Base-by-base conservation (phyloP, 768 basidiomycete species). In the Kwoniella dejecticola region DNA sequence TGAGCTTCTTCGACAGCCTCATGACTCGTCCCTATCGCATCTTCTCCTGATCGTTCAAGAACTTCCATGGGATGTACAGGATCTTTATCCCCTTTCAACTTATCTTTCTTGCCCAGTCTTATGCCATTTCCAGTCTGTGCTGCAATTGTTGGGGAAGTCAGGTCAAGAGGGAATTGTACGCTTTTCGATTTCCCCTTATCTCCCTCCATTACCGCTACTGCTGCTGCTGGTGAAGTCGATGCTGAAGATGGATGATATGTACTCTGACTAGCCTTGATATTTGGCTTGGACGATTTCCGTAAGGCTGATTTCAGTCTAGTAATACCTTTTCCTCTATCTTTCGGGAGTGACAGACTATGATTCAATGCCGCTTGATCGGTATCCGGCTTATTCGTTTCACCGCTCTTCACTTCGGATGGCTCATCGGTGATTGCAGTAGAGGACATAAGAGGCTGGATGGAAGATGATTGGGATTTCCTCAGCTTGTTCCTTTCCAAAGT, bases 31-130 rank as follows among this genome's bases (percentile, higher is more conserved):
- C 80, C 84, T 4, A 83, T 83, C 0, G 87, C 81, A 3, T 84
- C 83, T 19, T 80, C 80, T 10, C 84, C 83, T 1, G 83, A 82
- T 50, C 91, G 81, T 29, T 84, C 81, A 26, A 95, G 82, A 3
- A 94, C 91, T 59, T 85, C 84, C 7, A 73, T 67, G 0, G 90
- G 89, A 24, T 87, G 81, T 0, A 80, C 86, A 1, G 85, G 83
- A 2, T 60, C 64, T 15, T 64, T 67, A 36, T 81, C 79, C 0
- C 77, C 74, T 19, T 63, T 60, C 11, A 52, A 66, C 23, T 46
- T 47, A 21, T 24, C 10, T 15, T 33, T 15, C 8, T 60, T 47
- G n/a, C 55, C 42, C n/a, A 19, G 15, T 50, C 15, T 27, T 0
- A 48, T 3, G 24, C 13, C 24, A 3, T 23, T 23, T n/a, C 24